Conservation (phyloP, 2,329 filamentous ascomycete species). For the Penicillium janthinellum region DNA sequence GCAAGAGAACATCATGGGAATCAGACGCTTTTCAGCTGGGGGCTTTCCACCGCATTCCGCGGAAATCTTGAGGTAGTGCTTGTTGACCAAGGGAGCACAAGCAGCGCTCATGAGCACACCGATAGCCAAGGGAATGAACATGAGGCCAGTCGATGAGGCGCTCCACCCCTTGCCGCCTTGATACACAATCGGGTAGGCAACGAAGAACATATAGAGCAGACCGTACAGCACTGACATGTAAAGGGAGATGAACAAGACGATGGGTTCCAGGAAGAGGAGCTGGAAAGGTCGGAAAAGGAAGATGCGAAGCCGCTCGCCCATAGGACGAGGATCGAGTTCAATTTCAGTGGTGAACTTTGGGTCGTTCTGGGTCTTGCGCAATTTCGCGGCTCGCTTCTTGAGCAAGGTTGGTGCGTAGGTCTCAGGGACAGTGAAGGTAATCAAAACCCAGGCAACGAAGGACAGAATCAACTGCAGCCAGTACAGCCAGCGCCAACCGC, state of each 20-base stretch:
- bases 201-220: slow-evolving; percentile 56
- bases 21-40: slow-evolving; percentile 74
- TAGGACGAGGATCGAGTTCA: slow-evolving; percentile 72
- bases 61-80: slow-evolving; percentile 70
- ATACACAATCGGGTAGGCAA: slow-evolving; percentile 64
- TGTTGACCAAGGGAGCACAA: slow-evolving; percentile 75
- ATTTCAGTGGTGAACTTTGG: slow-evolving; percentile 73
- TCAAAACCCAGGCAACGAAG: slow-evolving; percentile 69
- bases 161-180: slow-evolving; percentile 77
- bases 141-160: slow-evolving; percentile 73
- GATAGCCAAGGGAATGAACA: slow-evolving; percentile 82
- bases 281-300: slow-evolving; percentile 84
- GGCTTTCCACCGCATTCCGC: slow-evolving; percentile 69
- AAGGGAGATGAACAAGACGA: slow-evolving; percentile 78
- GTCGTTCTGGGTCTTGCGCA: slow-evolving; percentile 70
- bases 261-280: slow-evolving; percentile 79
- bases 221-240: slow-evolving; percentile 78
- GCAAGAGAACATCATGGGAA: slow-evolving; percentile 79
- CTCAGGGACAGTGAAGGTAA: slow-evolving; percentile 86
- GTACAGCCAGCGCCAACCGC: slow-evolving; percentile 82
- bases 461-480: slow-evolving; percentile 82
- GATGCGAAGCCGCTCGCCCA: slow-evolving; percentile 68
- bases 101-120: slow-evolving; percentile 69
- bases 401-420: slow-evolving; percentile 84
- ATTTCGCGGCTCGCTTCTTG: slow-evolving; percentile 66